These are phyloP conservation scores for Aspergillus fructus DNA, from an alignment of 2,329 filamentous ascomycete genomes.

Conservation along the genomic window DNA sequence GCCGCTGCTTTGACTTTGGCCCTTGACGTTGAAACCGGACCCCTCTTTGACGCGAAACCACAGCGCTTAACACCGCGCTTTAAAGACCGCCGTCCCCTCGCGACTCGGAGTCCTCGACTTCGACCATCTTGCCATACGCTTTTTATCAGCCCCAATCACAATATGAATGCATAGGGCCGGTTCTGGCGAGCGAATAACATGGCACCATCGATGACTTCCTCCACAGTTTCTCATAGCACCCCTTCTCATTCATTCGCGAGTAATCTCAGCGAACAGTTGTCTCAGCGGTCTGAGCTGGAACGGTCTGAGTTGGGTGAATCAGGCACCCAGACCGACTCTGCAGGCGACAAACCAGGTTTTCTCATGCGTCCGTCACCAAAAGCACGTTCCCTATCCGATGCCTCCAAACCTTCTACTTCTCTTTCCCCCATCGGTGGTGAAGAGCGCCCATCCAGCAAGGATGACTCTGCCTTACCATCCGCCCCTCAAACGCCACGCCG, in stretches of 20 bases:
- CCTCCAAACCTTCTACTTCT: constrained; percentile 58
- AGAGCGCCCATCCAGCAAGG: constrained; percentile 59
- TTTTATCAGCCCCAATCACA: not conserved
- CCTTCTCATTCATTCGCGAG: constrained; percentile 31
- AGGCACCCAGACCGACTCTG: constrained; percentile 11
- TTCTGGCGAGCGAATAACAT: constrained; percentile 15
- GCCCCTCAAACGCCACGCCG: constrained; percentile 72
- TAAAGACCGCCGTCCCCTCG: not conserved
- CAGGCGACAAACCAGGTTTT: constrained; percentile 15
- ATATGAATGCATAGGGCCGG: constrained; percentile 9
- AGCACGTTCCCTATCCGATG: constrained; percentile 66
- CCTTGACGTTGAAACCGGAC: not conserved
- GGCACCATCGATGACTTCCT: constrained; percentile 22
- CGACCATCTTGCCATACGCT: not conserved
- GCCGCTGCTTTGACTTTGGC: not conserved
- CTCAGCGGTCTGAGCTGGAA: constrained; percentile 26
- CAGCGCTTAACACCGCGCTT: constrained; percentile 5
- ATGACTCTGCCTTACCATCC: constrained; percentile 60
- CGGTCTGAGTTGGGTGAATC: constrained; percentile 20
- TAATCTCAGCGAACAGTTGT: constrained; percentile 39
- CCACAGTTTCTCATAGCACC: constrained; percentile 22
- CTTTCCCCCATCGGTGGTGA: constrained; percentile 60
- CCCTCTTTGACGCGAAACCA: not conserved
- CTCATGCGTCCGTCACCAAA: constrained; percentile 44
- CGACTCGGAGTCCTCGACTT: not conserved